Evolutionary conservation across 768 basidiomycete genomes (phyloP), one percentile per base, ranked within the genome.

Genomic region (Kwoniella heveanensis): DNA sequence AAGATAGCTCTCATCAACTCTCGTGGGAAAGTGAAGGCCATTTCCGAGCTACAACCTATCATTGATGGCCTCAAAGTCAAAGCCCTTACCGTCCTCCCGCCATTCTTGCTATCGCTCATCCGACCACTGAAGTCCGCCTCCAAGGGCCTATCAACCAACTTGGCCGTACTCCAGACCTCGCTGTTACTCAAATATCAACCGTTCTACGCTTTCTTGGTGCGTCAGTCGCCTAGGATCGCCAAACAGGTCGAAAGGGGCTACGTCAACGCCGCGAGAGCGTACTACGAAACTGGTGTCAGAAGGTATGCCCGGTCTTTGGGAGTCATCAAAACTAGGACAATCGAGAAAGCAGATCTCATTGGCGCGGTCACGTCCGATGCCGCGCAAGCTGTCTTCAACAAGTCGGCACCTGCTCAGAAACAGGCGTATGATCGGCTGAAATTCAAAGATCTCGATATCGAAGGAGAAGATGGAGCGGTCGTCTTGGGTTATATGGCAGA

Each of bases 201-300:
- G 8, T 83, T 98, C 61, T 97, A 87, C 71, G 84, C 85, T 0
- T 99, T 98, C 76, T 83, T 99, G 37, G 87, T 88, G 66, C 87
- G 91, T 1, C 90, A 92, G 65, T 90, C 90, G 5, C 84, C 88
- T 9, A 83, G 83, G 32, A 89, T 93, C 29, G 93, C 96, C 2
- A 84, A 85, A 50, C 94, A 98, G 78, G 82, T 99, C 24, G 92
- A 92, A 77, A 84, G 91, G 55, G 88, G 90, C 2, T 99, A 99
- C 78, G 82, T 89, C 27, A 85, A 85, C 32, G 86, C 90, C 26
- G 89, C 90, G 15, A 87, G 93, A 44, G 85, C 90, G 22, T 99
- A 96, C 78, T 97, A 92, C 64, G 96, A 99, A 81, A 98, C 96
- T 22, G 91, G 89, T 0, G 94, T 97, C 77, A 83, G 96, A 65